These are phyloP conservation scores for Arabis hirsuta DNA, from an alignment of 345 rosid species.

Conservation along the genomic window DNA sequence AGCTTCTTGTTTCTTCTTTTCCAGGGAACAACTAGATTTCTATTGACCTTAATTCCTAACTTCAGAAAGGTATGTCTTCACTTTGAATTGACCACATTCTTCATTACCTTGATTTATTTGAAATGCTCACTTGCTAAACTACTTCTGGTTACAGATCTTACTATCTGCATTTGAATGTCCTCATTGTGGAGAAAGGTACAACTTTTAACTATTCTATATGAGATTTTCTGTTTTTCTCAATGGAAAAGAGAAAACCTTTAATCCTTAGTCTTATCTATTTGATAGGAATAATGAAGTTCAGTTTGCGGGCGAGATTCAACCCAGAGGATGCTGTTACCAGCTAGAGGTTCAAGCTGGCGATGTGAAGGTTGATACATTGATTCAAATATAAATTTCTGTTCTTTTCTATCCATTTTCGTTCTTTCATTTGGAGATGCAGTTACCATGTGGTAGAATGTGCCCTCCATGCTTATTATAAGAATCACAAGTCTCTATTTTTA, in stretches of 20 bases:
- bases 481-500: background rate
- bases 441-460: slow-evolving; percentile 3
- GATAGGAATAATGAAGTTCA: slow-evolving; percentile 90
- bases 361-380: slow-evolving; percentile 53
- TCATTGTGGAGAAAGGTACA: slow-evolving; percentile 87
- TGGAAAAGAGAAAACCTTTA: background rate
- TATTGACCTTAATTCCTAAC: slow-evolving; percentile 82
- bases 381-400: background rate
- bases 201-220: slow-evolving; percentile 9
- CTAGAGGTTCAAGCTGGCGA: slow-evolving; percentile 68
- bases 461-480: slow-evolving; percentile 2
- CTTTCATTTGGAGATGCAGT: background rate
- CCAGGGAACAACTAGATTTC: slow-evolving; percentile 77
- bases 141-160: slow-evolving; percentile 58
- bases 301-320: slow-evolving; percentile 94
- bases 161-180: slow-evolving; percentile 92
- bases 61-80: slow-evolving; percentile 69
- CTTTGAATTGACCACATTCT: too few species aligned
- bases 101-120: too few species aligned
- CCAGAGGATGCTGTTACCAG: slow-evolving; percentile 66
- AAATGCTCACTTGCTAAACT: background rate
- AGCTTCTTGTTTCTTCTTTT: slow-evolving; percentile 8
- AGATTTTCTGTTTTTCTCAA: background rate
- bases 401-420: background rate
- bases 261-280: background rate